Evolutionary conservation across 1,284 basidiomycete genomes (phyloP).

Genomic region (Puccinia triticina): DNA sequence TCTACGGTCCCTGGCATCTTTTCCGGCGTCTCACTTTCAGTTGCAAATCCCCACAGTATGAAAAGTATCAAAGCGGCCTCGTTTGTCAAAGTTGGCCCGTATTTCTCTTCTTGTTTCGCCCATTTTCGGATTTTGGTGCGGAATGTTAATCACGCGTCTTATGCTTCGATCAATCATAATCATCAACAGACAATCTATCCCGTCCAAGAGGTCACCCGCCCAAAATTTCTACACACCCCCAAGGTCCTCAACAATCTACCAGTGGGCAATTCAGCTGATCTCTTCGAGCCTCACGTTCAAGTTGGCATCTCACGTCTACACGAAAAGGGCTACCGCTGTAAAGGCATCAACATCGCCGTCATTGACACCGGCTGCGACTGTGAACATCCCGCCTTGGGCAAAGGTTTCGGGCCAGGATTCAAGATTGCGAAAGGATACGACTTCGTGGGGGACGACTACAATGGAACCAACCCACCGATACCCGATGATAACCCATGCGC

Average conservation of each 20-base stretch:
- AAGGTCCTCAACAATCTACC: constrained; percentile 11
- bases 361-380: constrained; percentile 65
- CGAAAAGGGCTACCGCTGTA: constrained; percentile 64
- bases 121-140: not conserved
- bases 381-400: constrained; percentile 69
- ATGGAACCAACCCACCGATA: constrained; percentile 24
- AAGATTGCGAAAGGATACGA: constrained; percentile 45
- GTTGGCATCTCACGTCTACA: constrained; percentile 60
- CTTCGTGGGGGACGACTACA: constrained; percentile 49
- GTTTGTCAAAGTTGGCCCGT: constrained; percentile 25
- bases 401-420: constrained; percentile 54
- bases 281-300: constrained; percentile 51
- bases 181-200: constrained; percentile 38
- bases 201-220: constrained; percentile 34
- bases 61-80: not conserved
- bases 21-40: constrained; percentile 26
- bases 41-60: not conserved
- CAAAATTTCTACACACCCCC: constrained; percentile 14
- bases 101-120: not conserved
- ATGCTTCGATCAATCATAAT: not conserved
- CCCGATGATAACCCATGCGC: constrained; percentile 49
- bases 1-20: constrained; percentile 16
- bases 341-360: constrained; percentile 66
- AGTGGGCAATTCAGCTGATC: not conserved
- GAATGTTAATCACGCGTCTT: not conserved